Conservation (phyloP, 768 basidiomycete species). For the Phylloporus sp. region DNA sequence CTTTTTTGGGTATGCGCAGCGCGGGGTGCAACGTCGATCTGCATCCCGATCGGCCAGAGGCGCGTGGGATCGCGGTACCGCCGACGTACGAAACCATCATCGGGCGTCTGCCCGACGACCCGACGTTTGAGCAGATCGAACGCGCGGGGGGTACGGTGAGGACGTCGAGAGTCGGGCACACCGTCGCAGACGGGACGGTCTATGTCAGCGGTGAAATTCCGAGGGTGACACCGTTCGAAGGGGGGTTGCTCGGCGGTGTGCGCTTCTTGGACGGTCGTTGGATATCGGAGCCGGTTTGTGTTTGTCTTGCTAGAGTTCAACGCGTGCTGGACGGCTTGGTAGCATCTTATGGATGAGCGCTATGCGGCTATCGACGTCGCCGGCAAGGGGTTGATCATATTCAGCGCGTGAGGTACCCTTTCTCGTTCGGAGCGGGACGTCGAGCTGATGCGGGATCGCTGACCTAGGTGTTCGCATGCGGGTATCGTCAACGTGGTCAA, state of each 20-base stretch:
- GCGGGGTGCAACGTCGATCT: constrained; percentile 56
- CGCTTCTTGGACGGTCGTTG: constrained; percentile 51
- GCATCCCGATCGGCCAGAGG: constrained; percentile 71
- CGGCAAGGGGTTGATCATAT: constrained; percentile 80
- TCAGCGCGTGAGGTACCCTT: constrained; percentile 66
- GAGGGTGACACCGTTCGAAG: constrained; percentile 63
- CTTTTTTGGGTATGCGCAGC: constrained; percentile 51
- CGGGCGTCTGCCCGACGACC: constrained; percentile 62
- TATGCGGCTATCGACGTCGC: constrained; percentile 73
- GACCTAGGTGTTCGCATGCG: constrained; percentile 63
- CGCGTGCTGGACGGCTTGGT: not conserved
- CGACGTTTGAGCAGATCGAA: constrained; percentile 64
- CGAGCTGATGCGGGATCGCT: not conserved
- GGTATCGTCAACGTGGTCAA: constrained; percentile 82
- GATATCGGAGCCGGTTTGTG: constrained; percentile 52
- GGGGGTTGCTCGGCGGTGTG: constrained; percentile 63
- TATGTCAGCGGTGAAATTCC: constrained; percentile 84
- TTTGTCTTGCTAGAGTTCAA: not conserved
- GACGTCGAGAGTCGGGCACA: constrained; percentile 56
- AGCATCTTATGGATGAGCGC: constrained; percentile 83
- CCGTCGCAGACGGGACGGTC: constrained; percentile 56
- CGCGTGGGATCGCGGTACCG: constrained; percentile 70
- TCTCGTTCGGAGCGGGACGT: not conserved
- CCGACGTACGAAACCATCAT: constrained; percentile 55
- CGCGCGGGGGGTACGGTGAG: constrained; percentile 53